Percentiles rank a stretch among this genome's conserved stretches.
Evolutionary conservation across 345 rosid genomes (phyloP).

Genomic region (Syzygium oleosum): DNA sequence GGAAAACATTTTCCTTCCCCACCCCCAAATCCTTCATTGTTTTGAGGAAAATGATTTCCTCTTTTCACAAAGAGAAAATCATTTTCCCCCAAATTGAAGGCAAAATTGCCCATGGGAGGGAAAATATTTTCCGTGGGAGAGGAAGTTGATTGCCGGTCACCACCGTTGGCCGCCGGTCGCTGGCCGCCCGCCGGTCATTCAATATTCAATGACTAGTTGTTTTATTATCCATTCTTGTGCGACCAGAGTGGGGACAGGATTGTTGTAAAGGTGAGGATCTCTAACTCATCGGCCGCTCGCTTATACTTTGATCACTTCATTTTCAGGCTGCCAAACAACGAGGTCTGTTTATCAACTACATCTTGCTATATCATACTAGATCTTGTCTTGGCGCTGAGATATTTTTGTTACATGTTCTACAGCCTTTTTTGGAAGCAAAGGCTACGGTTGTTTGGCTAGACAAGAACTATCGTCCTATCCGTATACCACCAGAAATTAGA

Average conservation of each 20-base stretch:
- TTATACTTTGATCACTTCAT: constrained; percentile 65
- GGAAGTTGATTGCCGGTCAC: no score
- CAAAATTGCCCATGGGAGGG: no score
- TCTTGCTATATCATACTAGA: background rate
- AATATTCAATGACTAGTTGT: background rate
- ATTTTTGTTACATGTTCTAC: constrained; percentile 5
- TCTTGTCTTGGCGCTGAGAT: background rate
- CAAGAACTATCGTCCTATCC: constrained; percentile 62
- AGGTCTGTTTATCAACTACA: constrained; percentile 25
- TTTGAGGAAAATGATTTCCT: no score
- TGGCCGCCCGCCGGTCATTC: no score
- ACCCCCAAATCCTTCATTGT: no score
- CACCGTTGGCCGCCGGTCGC: no score
- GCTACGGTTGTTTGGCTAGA: constrained; percentile 77
- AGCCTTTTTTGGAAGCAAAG: constrained; percentile 76
- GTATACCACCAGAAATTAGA: constrained; percentile 57
- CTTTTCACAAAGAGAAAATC: no score
- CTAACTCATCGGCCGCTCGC: constrained; percentile 70
- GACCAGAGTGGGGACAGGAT: constrained; percentile 67
- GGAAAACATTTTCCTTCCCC: no score
- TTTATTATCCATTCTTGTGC: background rate
- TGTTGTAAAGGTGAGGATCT: constrained; percentile 55
- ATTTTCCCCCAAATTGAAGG: no score
- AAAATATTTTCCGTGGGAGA: no score
- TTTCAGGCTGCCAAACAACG: constrained; percentile 58